phyloP scores from a whole-genome alignment of 1,284 basidiomycete species.

The Sporisorium sorghi region DNA sequence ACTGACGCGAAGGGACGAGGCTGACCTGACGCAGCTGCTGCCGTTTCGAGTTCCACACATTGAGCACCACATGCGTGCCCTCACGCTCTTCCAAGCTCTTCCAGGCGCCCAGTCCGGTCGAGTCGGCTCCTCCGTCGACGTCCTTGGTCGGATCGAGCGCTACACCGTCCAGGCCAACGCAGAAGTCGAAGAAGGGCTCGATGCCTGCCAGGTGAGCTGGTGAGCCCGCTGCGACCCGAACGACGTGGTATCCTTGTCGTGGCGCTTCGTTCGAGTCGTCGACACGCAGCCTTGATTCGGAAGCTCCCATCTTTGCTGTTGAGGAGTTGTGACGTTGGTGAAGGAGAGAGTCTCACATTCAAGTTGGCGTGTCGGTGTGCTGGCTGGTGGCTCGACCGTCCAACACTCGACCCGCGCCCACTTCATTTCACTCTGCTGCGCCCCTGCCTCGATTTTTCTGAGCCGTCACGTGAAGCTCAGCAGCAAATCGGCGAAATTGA shows the following conservation, averaged over 20 bases:
- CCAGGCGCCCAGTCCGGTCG: constrained; percentile 59
- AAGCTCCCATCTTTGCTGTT: constrained; percentile 37
- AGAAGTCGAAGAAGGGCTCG: constrained; percentile 96
- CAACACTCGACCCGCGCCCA: constrained; percentile 14
- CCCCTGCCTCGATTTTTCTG: constrained; percentile 9
- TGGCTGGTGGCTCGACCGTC: constrained; percentile 38
- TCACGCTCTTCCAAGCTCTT: constrained; percentile 82
- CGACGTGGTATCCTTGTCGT: constrained; percentile 66
- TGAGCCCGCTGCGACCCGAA: constrained; percentile 68
- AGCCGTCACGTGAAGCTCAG: constrained; percentile 35
- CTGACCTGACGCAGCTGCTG: constrained; percentile 85
- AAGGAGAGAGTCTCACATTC: neutral
- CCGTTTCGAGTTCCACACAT: constrained; percentile 91
- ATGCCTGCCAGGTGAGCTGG: constrained; percentile 79
- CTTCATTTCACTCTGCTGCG: constrained; percentile 6
- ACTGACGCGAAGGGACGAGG: constrained; percentile 84
- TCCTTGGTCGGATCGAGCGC: constrained; percentile 58
- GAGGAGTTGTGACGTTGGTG: neutral
- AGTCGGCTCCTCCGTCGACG: constrained; percentile 43
- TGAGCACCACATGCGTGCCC: constrained; percentile 79
- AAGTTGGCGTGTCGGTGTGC: constrained; percentile 10
- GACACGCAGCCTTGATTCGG: constrained; percentile 42
- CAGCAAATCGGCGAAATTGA: constrained; percentile 24
- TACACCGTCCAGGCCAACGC: constrained; percentile 81
- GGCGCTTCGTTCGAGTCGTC: constrained; percentile 57